Base-by-base conservation (phyloP, 495 filamentous ascomycete genomes). In the Viridothelium virens region DNA sequence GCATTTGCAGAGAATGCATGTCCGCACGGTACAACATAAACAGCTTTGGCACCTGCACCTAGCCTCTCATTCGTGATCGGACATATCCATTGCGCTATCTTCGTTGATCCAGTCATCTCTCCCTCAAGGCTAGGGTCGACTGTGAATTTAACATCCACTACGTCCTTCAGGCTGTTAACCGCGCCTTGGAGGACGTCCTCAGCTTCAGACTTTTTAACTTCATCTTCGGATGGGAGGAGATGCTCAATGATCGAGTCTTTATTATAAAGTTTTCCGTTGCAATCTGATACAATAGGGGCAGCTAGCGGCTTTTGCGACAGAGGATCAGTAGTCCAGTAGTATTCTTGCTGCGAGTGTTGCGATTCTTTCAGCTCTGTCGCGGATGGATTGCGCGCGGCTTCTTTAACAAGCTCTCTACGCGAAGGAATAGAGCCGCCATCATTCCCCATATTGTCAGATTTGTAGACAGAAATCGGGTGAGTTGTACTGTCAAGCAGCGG, bases 391-490 rank as follows among this genome's bases (percentile, higher is more conserved):
- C 88, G 87, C 37, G 91, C 90, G 41, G 92, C 90, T 75, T 90
- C 86, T 71, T 92, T 91, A 76, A 97, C 94, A 41, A 99, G 89
- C 75, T 99, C 94, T 63, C 94, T 89, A 38, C 94, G 91, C 61
- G 87, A 97, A 12, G 94, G 94, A 67, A 99, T 99, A 74, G 87
- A 89, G 66, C 89, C 93, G 70, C 94, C 93, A 73, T 97, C 93
- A 76, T 97, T 97, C 78, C 93, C 94, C 93, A 97, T 97, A 67
- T 59, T 75, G 66, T 38, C 68, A 78, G 41, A 80, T 46, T 46
- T 36, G n/a, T 33, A 64, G 25, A 4, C 38, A 63, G 62, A 44
- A 14, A 44, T 7, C 41, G 41, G 7, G 41, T 44, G 41, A 14
- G 25, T 25, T 25, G 25, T 25, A 25, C 25, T 25, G 25, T 25